Conservation (phyloP, 768 basidiomycete genomes). For the Boletus vermiculosoides region DNA sequence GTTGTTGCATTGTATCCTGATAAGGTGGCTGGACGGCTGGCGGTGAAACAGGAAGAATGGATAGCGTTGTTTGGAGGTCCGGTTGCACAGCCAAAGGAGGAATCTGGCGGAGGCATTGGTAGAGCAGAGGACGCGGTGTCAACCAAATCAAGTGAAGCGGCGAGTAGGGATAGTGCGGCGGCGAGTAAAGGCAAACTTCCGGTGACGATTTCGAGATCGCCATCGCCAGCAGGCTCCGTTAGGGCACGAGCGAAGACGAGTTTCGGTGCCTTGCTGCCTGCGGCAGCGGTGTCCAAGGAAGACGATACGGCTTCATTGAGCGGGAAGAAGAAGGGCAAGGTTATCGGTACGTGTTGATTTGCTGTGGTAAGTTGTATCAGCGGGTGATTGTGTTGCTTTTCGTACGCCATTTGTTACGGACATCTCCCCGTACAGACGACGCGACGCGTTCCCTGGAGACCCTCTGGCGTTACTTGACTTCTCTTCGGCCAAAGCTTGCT, state of each 20-base stretch:
- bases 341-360: conserved; percentile 34
- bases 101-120: background rate
- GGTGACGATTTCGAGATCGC: conserved; percentile 27
- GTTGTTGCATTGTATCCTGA: conserved; percentile 89
- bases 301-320: conserved; percentile 59
- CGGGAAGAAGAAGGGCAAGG: conserved; percentile 34
- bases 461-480: conserved; percentile 82
- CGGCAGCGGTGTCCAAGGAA: conserved; percentile 45
- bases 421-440: conserved; percentile 46
- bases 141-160: conserved; percentile 28
- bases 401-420: background rate
- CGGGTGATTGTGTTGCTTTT: background rate
- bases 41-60: conserved; percentile 69
- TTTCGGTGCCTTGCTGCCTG: conserved; percentile 47
- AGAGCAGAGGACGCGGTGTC: conserved; percentile 28
- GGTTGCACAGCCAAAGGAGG: conserved; percentile 20
- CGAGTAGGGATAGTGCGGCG: conserved; percentile 20
- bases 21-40: conserved; percentile 73
- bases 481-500: conserved; percentile 82
- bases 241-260: conserved; percentile 53
- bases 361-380: background rate
- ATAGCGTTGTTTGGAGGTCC: conserved; percentile 84
- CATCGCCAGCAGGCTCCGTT: conserved; percentile 41
- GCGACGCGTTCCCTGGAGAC: conserved; percentile 78
- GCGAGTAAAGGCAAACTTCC: conserved; percentile 26